A percentile compares a stretch with the other conserved stretches of the same genome.
These are phyloP conservation scores for Ganoderma sinense DNA, from an alignment of 1,284 basidiomycete genomes.

Conservation along the genomic window DNA sequence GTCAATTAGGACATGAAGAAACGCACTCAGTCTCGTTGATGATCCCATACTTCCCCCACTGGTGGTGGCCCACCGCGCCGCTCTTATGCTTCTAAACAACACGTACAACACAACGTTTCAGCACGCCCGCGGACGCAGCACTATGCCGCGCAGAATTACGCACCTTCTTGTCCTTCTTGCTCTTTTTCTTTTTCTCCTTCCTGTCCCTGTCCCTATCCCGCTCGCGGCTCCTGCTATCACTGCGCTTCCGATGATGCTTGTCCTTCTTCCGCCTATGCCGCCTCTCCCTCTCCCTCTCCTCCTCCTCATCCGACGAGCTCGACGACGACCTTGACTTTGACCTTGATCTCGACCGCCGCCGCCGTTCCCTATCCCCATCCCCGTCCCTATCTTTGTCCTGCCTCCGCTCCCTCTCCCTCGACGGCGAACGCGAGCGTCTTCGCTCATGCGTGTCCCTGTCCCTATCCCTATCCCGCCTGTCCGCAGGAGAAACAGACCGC, in stretches of 20 bases:
- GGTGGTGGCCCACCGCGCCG: constrained; percentile 55
- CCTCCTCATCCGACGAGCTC: constrained; percentile 11
- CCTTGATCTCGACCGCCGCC: constrained; percentile 38
- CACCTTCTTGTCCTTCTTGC: constrained; percentile 75
- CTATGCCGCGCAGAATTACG: too few species aligned
- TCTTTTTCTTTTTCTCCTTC: constrained; percentile 63
- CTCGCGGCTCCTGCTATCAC: constrained; percentile 51
- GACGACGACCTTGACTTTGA: constrained; percentile 27
- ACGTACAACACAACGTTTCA: constrained; percentile 2
- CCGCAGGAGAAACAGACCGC: constrained; percentile 6
- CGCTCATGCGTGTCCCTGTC: not conserved
- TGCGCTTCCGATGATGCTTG: constrained; percentile 49
- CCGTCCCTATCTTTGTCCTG: constrained; percentile 13
- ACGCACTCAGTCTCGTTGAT: constrained; percentile 86
- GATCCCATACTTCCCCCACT: constrained; percentile 91
- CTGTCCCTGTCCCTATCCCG: constrained; percentile 61
- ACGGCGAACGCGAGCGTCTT: constrained; percentile 33
- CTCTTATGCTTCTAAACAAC: constrained; percentile 62
- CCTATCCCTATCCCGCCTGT: constrained; percentile 14
- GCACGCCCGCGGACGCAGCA: too few species aligned
- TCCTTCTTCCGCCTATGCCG: constrained; percentile 50
- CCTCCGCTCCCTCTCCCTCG: constrained; percentile 18
- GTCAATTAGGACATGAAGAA: not conserved
- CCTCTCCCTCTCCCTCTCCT: constrained; percentile 50
- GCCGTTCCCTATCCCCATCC: constrained; percentile 1